These are phyloP conservation scores for Cryptococcus sp. DNA, from an alignment of 1,284 basidiomycete genomes.

Conservation along the genomic window DNA sequence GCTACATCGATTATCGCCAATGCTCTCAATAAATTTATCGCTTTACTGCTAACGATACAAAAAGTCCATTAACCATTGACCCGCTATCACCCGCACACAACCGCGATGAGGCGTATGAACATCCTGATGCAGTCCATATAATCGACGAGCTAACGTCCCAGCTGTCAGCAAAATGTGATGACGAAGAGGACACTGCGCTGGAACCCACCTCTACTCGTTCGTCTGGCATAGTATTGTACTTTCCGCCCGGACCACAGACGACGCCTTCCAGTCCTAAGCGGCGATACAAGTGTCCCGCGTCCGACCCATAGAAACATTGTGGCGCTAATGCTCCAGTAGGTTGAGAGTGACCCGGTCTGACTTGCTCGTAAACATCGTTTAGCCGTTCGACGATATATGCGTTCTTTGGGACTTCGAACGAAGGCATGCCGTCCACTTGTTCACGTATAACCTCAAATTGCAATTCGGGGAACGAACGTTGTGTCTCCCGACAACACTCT, in stretches of 20 bases:
- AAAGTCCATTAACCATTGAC: too few relatives aligned
- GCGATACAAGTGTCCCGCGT: conserved; percentile 20
- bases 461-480: conserved; percentile 9
- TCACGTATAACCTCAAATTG: conserved; percentile 12
- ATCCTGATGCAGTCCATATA: conserved; percentile 21
- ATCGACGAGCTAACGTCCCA: conserved; percentile 9
- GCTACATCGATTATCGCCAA: too few relatives aligned
- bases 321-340: conserved; percentile 19
- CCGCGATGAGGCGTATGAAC: conserved; percentile 17
- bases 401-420: conserved; percentile 17
- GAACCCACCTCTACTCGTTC: conserved; percentile 18
- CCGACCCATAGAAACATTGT: conserved; percentile 21
- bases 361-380: conserved; percentile 14
- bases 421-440: conserved; percentile 15
- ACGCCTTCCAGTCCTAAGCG: conserved; percentile 17
- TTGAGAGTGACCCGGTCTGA: conserved; percentile 14
- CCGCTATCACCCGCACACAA: conserved; percentile 5
- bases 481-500: conserved; percentile 11
- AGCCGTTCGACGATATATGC: conserved; percentile 16
- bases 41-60: too few relatives aligned
- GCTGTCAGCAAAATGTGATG: background rate
- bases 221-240: conserved; percentile 25
- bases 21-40: too few relatives aligned
- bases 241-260: conserved; percentile 23
- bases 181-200: too few relatives aligned